phyloP scores from a whole-genome alignment of 2,329 filamentous ascomycete species.

The Trichoderma breve region DNA sequence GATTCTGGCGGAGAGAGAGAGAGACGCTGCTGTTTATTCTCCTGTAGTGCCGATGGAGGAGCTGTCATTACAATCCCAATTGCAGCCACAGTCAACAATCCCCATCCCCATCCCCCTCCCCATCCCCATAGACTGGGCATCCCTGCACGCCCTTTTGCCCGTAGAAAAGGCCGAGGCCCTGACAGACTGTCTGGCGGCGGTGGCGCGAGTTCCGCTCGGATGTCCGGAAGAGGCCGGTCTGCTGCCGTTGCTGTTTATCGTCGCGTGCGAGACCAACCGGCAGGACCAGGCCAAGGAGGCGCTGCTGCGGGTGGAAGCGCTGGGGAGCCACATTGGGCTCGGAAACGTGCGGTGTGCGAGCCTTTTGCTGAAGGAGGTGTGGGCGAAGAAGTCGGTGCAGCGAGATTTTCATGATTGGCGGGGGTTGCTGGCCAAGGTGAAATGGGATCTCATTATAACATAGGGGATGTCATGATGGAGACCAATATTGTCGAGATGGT shows the following conservation, averaged over 20 bases:
- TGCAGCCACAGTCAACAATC: neutral
- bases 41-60: neutral
- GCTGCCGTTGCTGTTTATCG: conserved; percentile 12
- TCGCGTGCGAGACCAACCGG: neutral
- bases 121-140: neutral
- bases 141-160: conserved; percentile 8
- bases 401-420: conserved; percentile 5
- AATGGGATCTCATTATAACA: conserved; percentile 3
- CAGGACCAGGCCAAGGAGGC: neutral
- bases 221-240: conserved; percentile 14
- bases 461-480: no score
- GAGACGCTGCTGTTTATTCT: neutral
- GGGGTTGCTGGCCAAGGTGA: neutral
- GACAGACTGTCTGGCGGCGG: conserved; percentile 5
- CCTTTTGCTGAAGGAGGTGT: conserved; percentile 2
- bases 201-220: conserved; percentile 6
- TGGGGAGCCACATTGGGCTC: conserved; percentile 12
- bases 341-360: conserved; percentile 8
- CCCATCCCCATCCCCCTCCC: no score
- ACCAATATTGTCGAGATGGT: no score
- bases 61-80: neutral
- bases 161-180: neutral
- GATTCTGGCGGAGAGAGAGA: neutral
- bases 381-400: neutral
- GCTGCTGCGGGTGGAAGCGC: neutral